Evolutionary conservation across 768 basidiomycete species (phyloP), one percentile per base, ranked within the genome.

Genomic region (Russula compacta): DNA sequence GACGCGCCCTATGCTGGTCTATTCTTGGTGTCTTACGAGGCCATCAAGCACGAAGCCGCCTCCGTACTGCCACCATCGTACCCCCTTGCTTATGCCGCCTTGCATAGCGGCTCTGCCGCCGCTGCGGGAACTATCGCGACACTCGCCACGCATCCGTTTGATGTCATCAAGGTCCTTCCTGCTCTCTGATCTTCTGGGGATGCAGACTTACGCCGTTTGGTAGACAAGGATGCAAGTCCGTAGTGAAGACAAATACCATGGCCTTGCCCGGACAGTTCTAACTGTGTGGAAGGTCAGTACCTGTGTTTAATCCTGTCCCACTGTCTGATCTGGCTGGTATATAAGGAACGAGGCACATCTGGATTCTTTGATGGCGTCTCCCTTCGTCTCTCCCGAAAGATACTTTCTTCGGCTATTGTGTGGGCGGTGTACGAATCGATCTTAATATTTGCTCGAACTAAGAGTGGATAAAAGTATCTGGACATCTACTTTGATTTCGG

Each of bases 1-100:
- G 95, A 98, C 71, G 95, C 93, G 12, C 95, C 95, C 0, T 93
- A 95, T 67, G 92, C 95, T 1, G 95, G 94, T 3, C 72, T 97
- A 6, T 98, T 94, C 67, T 77, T 95, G 39, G 81, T 92, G 2
- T 83, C 87, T 61, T 98, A 98, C 69, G 94, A 98, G 72, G 82
- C 83, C 48, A 81, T 91, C 64, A 98, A 98, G 71, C 77, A 79
- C 53, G 81, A 90, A 67, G 76, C 83, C 4, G 78, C 90, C 88
- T 71, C 68, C 79, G 70, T 29, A 6, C 61, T 81, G 32, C 67
- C 75, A 21, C 66, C 79, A 1, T 71, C 73, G 4, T 79, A 80
- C 32, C 69, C 74, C 33, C 73, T 73, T 21, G 73, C 81, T 52
- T 77, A 83, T 14, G 74, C 82, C 4, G 67, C 76, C 6, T 74